Base-by-base conservation (phyloP, 1,284 basidiomycete species). In the Ceratobasidium sp. region DNA sequence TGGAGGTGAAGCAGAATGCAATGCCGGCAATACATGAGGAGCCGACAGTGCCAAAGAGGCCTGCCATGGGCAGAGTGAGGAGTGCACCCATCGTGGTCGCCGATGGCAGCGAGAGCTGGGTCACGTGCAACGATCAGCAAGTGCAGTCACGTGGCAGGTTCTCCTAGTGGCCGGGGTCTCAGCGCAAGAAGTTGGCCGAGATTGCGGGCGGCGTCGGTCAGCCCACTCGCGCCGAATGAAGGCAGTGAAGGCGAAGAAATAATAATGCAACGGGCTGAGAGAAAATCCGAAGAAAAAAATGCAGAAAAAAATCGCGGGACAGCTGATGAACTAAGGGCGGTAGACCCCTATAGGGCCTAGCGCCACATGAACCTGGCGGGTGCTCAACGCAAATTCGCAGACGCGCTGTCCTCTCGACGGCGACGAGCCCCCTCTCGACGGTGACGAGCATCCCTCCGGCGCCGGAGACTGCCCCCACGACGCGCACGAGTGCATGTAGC, bases 21-120 rank as follows among this genome's bases (percentile, higher is more conserved):
- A 94, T 79, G 66, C 94, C 94, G 12, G 91, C 90, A 30, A 93
- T 81, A 77, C 89, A 90, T 80, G 95, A 94, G 21, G 91, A 86
- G 0, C 85, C 93, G 59, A 97, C 84, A 0, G 92, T 87, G 40
- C 88, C 87, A 54, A 93, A 80, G 16, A 88, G 85, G 60, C 95
- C 94, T 58, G 92, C 86, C 28, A 98, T 80, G 11, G 96, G 96
- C 25, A 99, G 84, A 62, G 95, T 96, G 72, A 98, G 81, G 59
- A 96, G 82, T 8, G 93, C 83, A 66, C 92, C 92, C 92, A 93
- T 93, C 73, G 81, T 74, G 53, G 75, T 48, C 36, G 71, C 69
- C 40, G 54, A 49, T 28, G 36, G 49, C 21, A 33, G 61, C 23
- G 30, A 21, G 72, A 36, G 70, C 54, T 21, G 25, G 70, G 38